phyloP scores from a whole-genome alignment of 306 rosid genomes.

The Begonia masoniana region DNA sequence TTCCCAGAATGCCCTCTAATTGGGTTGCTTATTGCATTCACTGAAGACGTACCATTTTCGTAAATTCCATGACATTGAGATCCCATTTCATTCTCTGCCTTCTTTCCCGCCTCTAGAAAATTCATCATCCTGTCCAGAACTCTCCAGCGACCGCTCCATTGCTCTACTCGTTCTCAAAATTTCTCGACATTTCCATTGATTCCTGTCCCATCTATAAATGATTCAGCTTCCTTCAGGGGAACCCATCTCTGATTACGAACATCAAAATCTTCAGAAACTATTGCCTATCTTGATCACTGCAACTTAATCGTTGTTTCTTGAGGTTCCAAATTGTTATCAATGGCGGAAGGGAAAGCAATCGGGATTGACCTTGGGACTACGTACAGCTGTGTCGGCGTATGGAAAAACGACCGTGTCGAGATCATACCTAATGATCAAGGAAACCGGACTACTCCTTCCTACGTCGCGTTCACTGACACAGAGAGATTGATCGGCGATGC shows the following conservation, averaged over 20 bases:
- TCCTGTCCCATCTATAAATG: not conserved
- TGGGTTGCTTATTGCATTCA: not conserved
- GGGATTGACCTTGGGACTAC: constrained; percentile 91
- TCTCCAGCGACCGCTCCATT: constrained; percentile 29
- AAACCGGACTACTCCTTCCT: constrained; percentile 78
- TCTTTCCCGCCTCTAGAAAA: constrained; percentile 13
- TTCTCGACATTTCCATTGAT: constrained; percentile 8
- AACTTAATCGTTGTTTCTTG: not conserved
- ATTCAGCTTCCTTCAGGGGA: not conserved
- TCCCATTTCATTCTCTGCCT: not conserved
- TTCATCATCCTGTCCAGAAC: not conserved
- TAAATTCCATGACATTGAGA: not conserved
- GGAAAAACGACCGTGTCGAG: constrained; percentile 79
- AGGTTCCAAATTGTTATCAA: constrained; percentile 1
- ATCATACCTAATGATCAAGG: constrained; percentile 87
- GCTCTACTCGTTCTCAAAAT: not conserved
- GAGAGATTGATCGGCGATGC: constrained; percentile 79
- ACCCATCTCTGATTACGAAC: not conserved
- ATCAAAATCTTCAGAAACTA: not conserved
- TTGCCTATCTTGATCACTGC: not conserved
- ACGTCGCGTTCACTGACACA: constrained; percentile 82
- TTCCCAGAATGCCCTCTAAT: constrained; percentile 8
- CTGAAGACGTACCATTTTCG: not conserved
- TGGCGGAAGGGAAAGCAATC: constrained; percentile 86
- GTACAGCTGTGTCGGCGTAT: constrained; percentile 78